Base-by-base conservation (phyloP, 331 rosid species). In the Cucumis variabilis region DNA sequence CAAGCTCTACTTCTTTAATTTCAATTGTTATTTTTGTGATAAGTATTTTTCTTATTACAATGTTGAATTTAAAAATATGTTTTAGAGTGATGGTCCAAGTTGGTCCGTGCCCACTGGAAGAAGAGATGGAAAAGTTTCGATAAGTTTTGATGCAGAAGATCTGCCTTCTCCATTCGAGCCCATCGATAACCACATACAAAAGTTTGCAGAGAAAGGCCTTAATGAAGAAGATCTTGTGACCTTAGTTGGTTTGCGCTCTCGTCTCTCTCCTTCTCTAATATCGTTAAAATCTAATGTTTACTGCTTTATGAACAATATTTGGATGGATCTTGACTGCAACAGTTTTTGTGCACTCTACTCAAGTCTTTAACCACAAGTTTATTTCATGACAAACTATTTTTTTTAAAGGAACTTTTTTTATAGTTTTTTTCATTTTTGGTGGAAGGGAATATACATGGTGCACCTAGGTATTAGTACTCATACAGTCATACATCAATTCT, bases 81-180 rank as follows among this genome's bases (percentile, higher is more conserved):
- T 83, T 41, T 87, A 94, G 94, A 96, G 94, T 86, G 90, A 86
- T 53, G 97, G 97, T 9, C 97, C 98, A 90, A 96, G 95, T 76
- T 96, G 98, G 97, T 5, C 86, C n/a, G 96, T 93, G 17, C 94
- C 94, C 1, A 92, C 95, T 0, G 94, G 96, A 62, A 92, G 99
- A 92, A 96, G 90, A 88, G 95, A 96, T 85, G 99, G 99, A 19
- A 73, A 84, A 74, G 82, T 83, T 37, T 96, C 98, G 41, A 88
- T 60, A 24, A 74, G 89, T 65, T 90, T 92, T 27, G 90, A 90
- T 85, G 94, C 96, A 48, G 89, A 94, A 20, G 92, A 86, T 63
- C 46, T 94, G 60, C 98, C 99, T 68, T 94, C 99, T 89, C 98
- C 99, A 48, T 92, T 96, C 15, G 98, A 94, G 48, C 65, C 96